These are phyloP conservation scores for Diaporthe amygdali DNA, from an alignment of 2,329 filamentous ascomycete species.

Conservation along the genomic window DNA sequence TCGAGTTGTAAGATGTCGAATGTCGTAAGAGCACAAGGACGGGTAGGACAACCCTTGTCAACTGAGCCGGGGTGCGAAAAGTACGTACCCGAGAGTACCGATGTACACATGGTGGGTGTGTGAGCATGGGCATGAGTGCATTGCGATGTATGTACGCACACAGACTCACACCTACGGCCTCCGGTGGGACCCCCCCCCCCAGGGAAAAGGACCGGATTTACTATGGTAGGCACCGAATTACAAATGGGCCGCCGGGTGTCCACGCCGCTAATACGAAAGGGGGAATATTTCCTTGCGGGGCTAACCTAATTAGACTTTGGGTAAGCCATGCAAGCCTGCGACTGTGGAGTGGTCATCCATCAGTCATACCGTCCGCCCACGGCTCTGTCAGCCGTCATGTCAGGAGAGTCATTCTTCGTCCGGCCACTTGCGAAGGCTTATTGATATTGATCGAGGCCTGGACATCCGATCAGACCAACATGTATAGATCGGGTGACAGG, in stretches of 20 bases:
- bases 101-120: neutral
- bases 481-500: neutral
- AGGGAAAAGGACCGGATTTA: neutral
- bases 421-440: conserved; percentile 7
- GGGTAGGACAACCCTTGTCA: conserved; percentile 2
- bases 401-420: conserved; percentile 3
- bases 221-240: neutral
- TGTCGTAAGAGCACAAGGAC: conserved; percentile 13
- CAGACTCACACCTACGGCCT: neutral
- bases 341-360: conserved; percentile 1
- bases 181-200: neutral
- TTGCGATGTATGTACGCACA: neutral
- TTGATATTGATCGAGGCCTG: neutral
- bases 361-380: neutral
- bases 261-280: neutral
- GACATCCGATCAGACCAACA: neutral
- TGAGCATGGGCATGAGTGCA: neutral
- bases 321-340: neutral
- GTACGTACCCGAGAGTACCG: neutral
- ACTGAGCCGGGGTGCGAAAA: neutral
- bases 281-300: neutral
- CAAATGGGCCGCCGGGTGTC: neutral
- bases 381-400: neutral
- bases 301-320: neutral
- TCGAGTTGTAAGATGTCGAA: conserved; percentile 18